These are phyloP conservation scores for Cladosporium sphaerospermum DNA, from an alignment of 2,329 filamentous ascomycete species.

Conservation along the genomic window DNA sequence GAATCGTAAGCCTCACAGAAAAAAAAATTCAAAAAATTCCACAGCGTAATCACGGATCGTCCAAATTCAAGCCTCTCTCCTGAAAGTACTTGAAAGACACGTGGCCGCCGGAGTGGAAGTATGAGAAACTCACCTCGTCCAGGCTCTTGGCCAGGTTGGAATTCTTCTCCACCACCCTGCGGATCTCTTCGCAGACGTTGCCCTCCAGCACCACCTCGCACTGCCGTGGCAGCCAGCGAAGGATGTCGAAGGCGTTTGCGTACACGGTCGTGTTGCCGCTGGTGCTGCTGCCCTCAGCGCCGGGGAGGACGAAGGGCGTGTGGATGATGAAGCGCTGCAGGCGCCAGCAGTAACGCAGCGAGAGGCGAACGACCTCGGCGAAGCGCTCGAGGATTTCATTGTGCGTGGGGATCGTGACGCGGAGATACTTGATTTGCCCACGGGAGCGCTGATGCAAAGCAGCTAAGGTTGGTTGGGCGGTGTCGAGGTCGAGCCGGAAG, in stretches of 20 bases:
- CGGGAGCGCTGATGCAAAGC: constrained; percentile 39
- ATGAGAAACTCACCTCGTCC: constrained; percentile 34
- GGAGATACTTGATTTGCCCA: constrained; percentile 38
- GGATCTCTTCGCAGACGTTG: constrained; percentile 34
- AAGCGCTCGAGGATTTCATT: constrained; percentile 43
- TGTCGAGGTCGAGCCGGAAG: constrained; percentile 35
- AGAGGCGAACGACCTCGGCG: constrained; percentile 40
- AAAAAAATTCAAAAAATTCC: not conserved
- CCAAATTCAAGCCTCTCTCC: not conserved
- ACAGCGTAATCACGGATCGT: no score
- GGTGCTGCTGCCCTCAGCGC: constrained; percentile 26
- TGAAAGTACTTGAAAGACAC: not conserved
- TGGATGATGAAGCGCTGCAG: constrained; percentile 37
- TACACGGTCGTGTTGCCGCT: constrained; percentile 38
- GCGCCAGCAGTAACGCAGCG: constrained; percentile 41
- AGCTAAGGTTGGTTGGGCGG: constrained; percentile 33
- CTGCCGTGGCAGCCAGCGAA: constrained; percentile 40
- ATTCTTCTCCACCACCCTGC: constrained; percentile 38
- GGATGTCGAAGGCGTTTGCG: constrained; percentile 42
- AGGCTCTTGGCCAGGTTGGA: constrained; percentile 34
- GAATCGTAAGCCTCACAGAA: constrained; percentile 14
- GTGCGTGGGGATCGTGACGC: constrained; percentile 40
- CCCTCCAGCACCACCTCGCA: constrained; percentile 38
- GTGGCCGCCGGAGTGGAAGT: not conserved
- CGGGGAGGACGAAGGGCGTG: constrained; percentile 30